phyloP scores from a whole-genome alignment of 2,329 filamentous ascomycete species.

The Chaetomium strumarium region DNA sequence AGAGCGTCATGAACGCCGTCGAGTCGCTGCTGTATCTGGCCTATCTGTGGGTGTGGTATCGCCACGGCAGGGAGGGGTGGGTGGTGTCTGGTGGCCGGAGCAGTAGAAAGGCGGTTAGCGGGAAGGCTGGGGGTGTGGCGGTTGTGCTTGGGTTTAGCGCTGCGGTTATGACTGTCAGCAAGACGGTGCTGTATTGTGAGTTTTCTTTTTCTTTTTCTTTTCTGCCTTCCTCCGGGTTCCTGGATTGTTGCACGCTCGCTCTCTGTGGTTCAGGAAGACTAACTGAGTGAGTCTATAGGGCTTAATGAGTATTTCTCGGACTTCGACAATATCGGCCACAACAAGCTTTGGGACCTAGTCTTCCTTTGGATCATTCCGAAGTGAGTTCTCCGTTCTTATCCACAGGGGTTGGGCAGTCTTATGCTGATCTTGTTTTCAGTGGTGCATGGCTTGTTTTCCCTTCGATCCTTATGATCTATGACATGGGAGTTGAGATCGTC shows the following conservation, averaged over 20 bases:
- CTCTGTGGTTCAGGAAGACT: neutral
- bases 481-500: constrained; percentile 44
- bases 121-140: constrained; percentile 39
- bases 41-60: constrained; percentile 31
- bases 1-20: constrained; percentile 45
- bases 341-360: constrained; percentile 39
- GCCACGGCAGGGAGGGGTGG: neutral
- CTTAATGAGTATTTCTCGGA: constrained; percentile 51
- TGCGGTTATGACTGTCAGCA: constrained; percentile 55
- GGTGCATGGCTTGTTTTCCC: constrained; percentile 51
- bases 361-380: constrained; percentile 55
- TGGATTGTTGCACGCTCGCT: neutral
- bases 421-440: constrained; percentile 29
- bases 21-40: constrained; percentile 34
- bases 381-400: constrained; percentile 34
- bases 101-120: constrained; percentile 33
- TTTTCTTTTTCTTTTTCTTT: constrained; percentile 26
- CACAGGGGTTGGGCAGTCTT: neutral
- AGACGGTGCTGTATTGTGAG: constrained; percentile 56
- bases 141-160: constrained; percentile 47
- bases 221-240: neutral
- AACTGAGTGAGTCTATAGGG: constrained; percentile 35
- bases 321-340: constrained; percentile 54
- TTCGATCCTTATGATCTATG: constrained; percentile 43
- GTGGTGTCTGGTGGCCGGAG: no score